Percentiles rank a stretch among this genome's conserved stretches.
Conservation (phyloP, 306 rosid genomes). For the Crotalaria pallida region DNA sequence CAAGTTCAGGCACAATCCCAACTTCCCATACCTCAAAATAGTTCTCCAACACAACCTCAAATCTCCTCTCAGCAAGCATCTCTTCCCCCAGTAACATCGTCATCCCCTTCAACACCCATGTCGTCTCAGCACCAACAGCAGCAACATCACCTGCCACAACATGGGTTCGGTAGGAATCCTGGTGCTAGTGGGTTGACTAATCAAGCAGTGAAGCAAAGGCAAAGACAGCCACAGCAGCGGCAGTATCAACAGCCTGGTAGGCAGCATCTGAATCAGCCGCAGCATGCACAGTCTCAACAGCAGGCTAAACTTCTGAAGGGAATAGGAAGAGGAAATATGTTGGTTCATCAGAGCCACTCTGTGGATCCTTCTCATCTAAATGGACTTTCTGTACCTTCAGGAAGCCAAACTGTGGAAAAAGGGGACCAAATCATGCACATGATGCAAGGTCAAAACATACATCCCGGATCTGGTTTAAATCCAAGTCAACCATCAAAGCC, state of each 20-base stretch:
- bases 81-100: slow-evolving; percentile 50
- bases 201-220: slow-evolving; percentile 75
- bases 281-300: slow-evolving; percentile 67
- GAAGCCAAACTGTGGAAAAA: slow-evolving; percentile 80
- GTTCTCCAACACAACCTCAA: slow-evolving; percentile 65
- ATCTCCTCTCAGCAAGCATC: slow-evolving; percentile 63
- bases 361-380: slow-evolving; percentile 70
- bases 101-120: slow-evolving; percentile 64
- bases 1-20: slow-evolving; percentile 66
- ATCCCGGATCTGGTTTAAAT: slow-evolving; percentile 66
- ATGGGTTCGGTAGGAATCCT: slow-evolving; percentile 72
- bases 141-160: slow-evolving; percentile 80
- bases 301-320: slow-evolving; percentile 77
- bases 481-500: slow-evolving; percentile 63
- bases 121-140: slow-evolving; percentile 83
- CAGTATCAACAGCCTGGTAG: slow-evolving; percentile 78
- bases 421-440: slow-evolving; percentile 74
- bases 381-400: slow-evolving; percentile 68
- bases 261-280: slow-evolving; percentile 89
- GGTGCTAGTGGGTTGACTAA: slow-evolving; percentile 53
- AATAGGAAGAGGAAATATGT: slow-evolving; percentile 66
- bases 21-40: slow-evolving; percentile 64
- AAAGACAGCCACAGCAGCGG: slow-evolving; percentile 61
- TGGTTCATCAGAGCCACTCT: slow-evolving; percentile 60
- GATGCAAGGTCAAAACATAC: slow-evolving; percentile 71